Conservation (phyloP, 2,329 filamentous ascomycete genomes). For the Periconia sp. region DNA sequence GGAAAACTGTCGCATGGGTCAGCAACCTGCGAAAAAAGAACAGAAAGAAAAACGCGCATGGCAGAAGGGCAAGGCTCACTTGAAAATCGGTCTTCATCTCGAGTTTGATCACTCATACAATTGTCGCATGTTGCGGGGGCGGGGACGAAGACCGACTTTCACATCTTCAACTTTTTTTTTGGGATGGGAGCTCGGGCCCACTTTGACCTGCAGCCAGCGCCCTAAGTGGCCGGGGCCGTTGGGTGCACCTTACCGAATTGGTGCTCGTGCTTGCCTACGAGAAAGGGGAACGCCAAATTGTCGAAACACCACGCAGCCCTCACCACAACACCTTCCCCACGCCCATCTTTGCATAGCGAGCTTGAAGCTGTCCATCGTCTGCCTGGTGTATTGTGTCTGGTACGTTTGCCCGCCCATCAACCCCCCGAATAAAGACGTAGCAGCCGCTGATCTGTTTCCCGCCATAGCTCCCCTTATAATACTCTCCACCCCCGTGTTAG, state of each 20-base stretch:
- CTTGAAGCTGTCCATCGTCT: background rate
- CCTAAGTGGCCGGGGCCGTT: constrained; percentile 14
- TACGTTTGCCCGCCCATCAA: background rate
- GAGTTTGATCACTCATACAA: constrained; percentile 12
- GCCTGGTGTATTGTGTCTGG: background rate
- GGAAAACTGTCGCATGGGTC: constrained; percentile 73
- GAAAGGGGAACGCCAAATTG: constrained; percentile 46
- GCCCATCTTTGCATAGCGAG: constrained; percentile 4
- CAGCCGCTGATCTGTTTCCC: background rate
- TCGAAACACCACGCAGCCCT: constrained; percentile 29
- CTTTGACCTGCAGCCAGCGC: background rate
- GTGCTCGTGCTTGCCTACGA: constrained; percentile 43
- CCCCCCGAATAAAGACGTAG: background rate
- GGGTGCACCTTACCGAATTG: constrained; percentile 36
- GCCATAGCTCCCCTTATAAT: background rate
- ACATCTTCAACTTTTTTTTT: constrained; percentile 38
- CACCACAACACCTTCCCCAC: constrained; percentile 14
- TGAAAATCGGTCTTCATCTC: constrained; percentile 99
- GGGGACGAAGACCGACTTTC: constrained; percentile 5
- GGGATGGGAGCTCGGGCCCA: constrained; percentile 26
- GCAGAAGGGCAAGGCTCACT: constrained; percentile 55
- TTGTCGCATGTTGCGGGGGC: constrained; percentile 20
- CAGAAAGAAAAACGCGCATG: background rate
- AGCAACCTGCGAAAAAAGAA: constrained; percentile 15
- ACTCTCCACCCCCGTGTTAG: background rate